Evolutionary conservation across 1,284 basidiomycete species (phyloP).

Genomic region (Mycena citricolor): DNA sequence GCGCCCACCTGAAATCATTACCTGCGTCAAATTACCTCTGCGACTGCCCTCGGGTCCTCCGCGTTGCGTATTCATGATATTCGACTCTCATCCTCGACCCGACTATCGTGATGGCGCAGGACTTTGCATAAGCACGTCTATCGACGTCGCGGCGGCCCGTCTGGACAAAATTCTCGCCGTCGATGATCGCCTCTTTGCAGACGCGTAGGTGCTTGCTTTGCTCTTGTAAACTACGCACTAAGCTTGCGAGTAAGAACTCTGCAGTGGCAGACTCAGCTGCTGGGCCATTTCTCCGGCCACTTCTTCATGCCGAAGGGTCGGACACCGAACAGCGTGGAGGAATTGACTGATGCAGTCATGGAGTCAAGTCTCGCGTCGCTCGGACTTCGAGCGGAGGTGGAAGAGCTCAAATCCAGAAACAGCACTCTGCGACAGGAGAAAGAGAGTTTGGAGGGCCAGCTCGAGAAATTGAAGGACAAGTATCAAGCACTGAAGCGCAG

Average conservation of each 20-base stretch:
- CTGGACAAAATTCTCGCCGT: constrained; percentile 50
- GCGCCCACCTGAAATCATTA: constrained; percentile 66
- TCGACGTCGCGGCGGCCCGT: constrained; percentile 41
- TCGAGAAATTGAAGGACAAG: constrained; percentile 31
- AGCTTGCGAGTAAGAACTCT: too few species aligned
- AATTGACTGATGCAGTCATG: constrained; percentile 38
- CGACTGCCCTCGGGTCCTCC: constrained; percentile 23
- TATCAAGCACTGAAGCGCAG: constrained; percentile 22
- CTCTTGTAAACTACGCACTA: too few species aligned
- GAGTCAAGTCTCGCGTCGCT: constrained; percentile 50
- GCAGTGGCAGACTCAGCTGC: constrained; percentile 64
- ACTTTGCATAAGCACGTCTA: constrained; percentile 47
- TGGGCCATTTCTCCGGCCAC: constrained; percentile 58
- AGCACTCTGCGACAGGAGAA: constrained; percentile 34
- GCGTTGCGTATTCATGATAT: constrained; percentile 48
- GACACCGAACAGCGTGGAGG: constrained; percentile 20
- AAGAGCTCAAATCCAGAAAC: constrained; percentile 35
- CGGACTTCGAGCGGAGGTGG: constrained; percentile 39
- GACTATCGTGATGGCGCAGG: constrained; percentile 58
- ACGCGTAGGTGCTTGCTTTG: too few species aligned
- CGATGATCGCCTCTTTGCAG: constrained; percentile 44
- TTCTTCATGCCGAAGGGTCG: constrained; percentile 40
- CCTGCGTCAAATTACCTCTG: constrained; percentile 48
- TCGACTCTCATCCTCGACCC: constrained; percentile 65
- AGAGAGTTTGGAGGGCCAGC: constrained; percentile 30